Evolutionary conservation across 23 red algal species (phyloP), one percentile per base, ranked within the genome.

Genomic region (Agarophyton chilense): DNA sequence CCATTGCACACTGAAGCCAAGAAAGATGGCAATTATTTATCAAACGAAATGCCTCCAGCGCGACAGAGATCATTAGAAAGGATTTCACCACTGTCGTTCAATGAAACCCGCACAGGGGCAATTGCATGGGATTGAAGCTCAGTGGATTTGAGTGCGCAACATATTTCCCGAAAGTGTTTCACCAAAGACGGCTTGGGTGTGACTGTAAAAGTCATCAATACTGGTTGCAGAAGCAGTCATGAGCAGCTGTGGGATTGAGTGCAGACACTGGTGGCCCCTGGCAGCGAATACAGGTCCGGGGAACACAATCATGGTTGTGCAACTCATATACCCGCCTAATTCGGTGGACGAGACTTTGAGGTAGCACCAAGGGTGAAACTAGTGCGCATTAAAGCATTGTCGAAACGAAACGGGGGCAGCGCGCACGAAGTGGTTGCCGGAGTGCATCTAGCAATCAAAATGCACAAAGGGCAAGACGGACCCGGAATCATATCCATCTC

Each of bases 301-400:
- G 44, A 65, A 45, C 80, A 93, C 35, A 80, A 84, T 38, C 72
- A 85, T 45, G 90, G 90, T 19, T 80, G 86, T 38, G 90, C 80
- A 28, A 93, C 90, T 29, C 90, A 93, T 67, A 66, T 86, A 9
- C 80, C 90, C 22, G 79, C 78, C 34, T 63, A 38, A 26, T 56
- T 72, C 5, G 90, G 62, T 21, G 90, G 90, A 18, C 47, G 45
- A 8, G 46, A 79, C 40, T 32, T 83, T 52, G 90, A 80, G 18
- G 41, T 93, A 36, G 78, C 78, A 10, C 47, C 58, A 21, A 24
- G 36, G 21, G 66, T 47, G 25, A 43, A 38, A 9, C 51, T 93
- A 17, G 81, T 86, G 31, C 86, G 90, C 41, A 70, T 84, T 64
- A 93, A 85, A 51, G 90, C 90, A 31, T 56, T 93, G 42, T 65